Base-by-base conservation (phyloP, 2,329 filamentous ascomycete genomes). In the Endocalyx cinctus region DNA sequence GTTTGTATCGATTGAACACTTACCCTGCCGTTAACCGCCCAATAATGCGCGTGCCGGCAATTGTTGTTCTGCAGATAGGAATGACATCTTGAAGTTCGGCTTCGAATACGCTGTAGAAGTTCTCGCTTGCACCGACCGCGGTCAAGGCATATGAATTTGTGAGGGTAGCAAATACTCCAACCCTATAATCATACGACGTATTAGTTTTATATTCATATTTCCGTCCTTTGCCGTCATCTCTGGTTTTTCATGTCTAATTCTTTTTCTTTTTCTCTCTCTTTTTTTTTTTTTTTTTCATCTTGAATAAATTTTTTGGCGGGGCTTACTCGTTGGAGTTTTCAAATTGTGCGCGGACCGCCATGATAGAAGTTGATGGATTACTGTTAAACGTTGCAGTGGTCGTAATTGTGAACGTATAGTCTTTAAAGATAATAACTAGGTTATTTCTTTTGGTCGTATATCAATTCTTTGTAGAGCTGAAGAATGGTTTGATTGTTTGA, bases 61-160 rank as follows among this genome's bases (percentile, higher is more conserved):
- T 97, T 38, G 90, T 96, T 50, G 87, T 89, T 67, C 92, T 87
- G 66, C 87, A 92, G 63, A 96, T 96, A 50, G 92, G 92, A 53
- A 98, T 90, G 44, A 96, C 81, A 70, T 97, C 92, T 72, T 94
- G 87, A 42, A 98, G 77, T 71, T 98, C 92, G 44, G 90, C 83
- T 74, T 98, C 92, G 69, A 98, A 97, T 61, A 97, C 79, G 72
- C 87, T 87, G 45, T 42, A 29, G 67, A 98, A 98, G 77, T 97
- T 97, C 74, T 96, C 89, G 57, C 87, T 95, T 52, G 87, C 89
- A 58, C 92, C 92, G 48, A 95, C 79, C 46, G 90, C 89, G 52
- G 96, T 87, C 54, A 98, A 76, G 52, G 89, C 88, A 66, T 95
- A 98, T 40, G 87, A 90, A 69, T 98, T 98, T 51, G 92, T 98